Evolutionary conservation across 495 filamentous ascomycete genomes (phyloP).

Genomic region (Talaromyces borbonicus): DNA sequence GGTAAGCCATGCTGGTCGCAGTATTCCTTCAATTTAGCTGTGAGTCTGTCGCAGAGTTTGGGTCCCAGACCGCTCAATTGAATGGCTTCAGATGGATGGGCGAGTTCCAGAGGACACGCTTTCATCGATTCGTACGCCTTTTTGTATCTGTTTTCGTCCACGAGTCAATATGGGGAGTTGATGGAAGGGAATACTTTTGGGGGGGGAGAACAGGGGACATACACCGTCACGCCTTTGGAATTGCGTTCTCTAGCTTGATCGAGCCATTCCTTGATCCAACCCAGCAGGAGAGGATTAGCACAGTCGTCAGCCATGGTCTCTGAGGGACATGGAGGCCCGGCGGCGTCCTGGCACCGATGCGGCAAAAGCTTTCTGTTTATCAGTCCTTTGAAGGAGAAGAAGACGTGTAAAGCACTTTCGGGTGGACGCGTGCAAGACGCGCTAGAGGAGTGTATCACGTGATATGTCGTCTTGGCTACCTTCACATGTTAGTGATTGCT

Average conservation of each 20-base stretch:
- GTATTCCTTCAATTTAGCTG: conserved; percentile 54
- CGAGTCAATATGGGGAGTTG: conserved; percentile 9
- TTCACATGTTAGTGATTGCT: too few relatives aligned
- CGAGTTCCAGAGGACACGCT: conserved; percentile 62
- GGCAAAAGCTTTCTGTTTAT: too few relatives aligned
- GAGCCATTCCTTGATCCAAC: conserved; percentile 73
- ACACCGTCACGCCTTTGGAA: conserved; percentile 56
- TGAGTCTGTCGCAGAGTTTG: conserved; percentile 60
- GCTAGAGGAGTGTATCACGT: background rate
- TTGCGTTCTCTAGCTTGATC: conserved; percentile 64
- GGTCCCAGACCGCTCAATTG: conserved; percentile 64
- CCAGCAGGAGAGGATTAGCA: conserved; percentile 65
- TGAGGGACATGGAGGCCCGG: background rate
- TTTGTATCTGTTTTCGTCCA: conserved; percentile 56
- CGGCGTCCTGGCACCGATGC: too few relatives aligned
- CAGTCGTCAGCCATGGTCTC: conserved; percentile 36
- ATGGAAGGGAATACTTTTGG: too few relatives aligned
- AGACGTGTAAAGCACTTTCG: background rate
- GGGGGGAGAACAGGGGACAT: conserved; percentile 10
- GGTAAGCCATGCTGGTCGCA: conserved; percentile 61
- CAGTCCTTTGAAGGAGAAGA: background rate
- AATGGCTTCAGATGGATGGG: conserved; percentile 65
- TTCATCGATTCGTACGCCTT: conserved; percentile 76
- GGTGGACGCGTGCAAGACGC: background rate
- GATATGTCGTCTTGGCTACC: too few relatives aligned